These are phyloP conservation scores for Phaseolus lunatus DNA, from an alignment of 306 rosid genomes.

Conservation along the genomic window DNA sequence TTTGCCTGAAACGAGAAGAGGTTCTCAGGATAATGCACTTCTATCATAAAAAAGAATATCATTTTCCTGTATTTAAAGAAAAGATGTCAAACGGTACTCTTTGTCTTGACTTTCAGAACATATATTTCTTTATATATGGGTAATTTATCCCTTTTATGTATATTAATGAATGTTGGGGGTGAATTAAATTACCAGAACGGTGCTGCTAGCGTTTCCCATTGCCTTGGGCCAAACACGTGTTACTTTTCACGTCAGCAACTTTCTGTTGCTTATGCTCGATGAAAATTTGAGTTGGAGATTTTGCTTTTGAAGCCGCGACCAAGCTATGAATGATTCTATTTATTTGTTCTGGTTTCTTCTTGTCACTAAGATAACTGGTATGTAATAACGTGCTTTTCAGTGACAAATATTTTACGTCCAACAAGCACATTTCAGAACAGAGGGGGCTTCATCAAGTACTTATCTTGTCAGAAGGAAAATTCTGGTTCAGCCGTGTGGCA, in stretches of 20 bases:
- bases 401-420: slow-evolving; percentile 9
- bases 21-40: slow-evolving; percentile 44
- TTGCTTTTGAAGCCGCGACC: slow-evolving; percentile 20
- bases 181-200: slow-evolving; percentile 45
- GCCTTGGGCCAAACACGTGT: slow-evolving; percentile 26
- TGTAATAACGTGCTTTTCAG: not conserved
- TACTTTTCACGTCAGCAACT: slow-evolving; percentile 45
- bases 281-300: slow-evolving; percentile 28
- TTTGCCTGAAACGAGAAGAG: slow-evolving; percentile 53
- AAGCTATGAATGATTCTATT: not conserved
- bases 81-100: slow-evolving; percentile 37
- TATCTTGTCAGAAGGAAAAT: slow-evolving; percentile 1
- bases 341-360: not conserved
- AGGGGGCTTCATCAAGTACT: not conserved
- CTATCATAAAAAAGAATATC: slow-evolving; percentile 26
- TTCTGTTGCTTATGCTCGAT: slow-evolving; percentile 24
- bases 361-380: not conserved
- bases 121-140: slow-evolving; percentile 32
- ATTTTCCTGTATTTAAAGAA: slow-evolving; percentile 36
- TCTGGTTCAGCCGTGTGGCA: not conserved
- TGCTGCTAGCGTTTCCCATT: slow-evolving; percentile 37
- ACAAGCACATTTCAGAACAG: not conserved
- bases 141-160: slow-evolving; percentile 59
- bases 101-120: slow-evolving; percentile 43
- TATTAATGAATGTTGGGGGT: slow-evolving; percentile 55